Evolutionary conservation across 305 asterid species (phyloP).

Genomic region (Rubia occidens): DNA sequence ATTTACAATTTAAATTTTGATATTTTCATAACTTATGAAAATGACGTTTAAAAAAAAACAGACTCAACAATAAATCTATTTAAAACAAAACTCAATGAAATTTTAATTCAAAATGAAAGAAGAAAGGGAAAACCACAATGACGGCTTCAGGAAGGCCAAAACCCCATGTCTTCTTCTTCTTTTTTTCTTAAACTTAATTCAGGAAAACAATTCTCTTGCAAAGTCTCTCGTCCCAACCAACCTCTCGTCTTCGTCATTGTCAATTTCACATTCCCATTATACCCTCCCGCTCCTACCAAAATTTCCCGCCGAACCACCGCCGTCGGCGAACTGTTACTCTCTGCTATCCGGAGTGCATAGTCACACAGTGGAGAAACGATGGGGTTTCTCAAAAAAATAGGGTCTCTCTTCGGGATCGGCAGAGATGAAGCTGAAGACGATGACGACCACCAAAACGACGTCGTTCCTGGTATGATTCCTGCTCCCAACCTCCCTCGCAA

Average conservation of each 20-base stretch:
- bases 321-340: constrained; percentile 1
- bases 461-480: constrained; percentile 25
- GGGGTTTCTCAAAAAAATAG: constrained; percentile 49
- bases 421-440: constrained; percentile 46
- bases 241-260: not conserved
- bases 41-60: too few relatives aligned
- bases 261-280: not conserved
- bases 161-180: not conserved
- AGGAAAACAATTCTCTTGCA: not conserved
- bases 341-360: not conserved
- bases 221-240: not conserved
- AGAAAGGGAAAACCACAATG: not conserved
- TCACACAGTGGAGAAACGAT: constrained; percentile 20
- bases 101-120: not conserved
- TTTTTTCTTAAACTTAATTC: not conserved
- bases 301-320: not conserved
- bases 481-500: constrained; percentile 43
- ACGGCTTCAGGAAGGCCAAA: not conserved
- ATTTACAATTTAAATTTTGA: too few relatives aligned
- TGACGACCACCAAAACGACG: constrained; percentile 21
- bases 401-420: constrained; percentile 48
- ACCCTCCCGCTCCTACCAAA: constrained; percentile 1
- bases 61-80: too few relatives aligned
- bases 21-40: too few relatives aligned
- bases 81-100: too few relatives aligned